Percentiles rank a stretch among this genome's conserved stretches.
These are phyloP conservation scores for Candida oleophila DNA, from an alignment of 805 yeast species.

Conservation along the genomic window DNA sequence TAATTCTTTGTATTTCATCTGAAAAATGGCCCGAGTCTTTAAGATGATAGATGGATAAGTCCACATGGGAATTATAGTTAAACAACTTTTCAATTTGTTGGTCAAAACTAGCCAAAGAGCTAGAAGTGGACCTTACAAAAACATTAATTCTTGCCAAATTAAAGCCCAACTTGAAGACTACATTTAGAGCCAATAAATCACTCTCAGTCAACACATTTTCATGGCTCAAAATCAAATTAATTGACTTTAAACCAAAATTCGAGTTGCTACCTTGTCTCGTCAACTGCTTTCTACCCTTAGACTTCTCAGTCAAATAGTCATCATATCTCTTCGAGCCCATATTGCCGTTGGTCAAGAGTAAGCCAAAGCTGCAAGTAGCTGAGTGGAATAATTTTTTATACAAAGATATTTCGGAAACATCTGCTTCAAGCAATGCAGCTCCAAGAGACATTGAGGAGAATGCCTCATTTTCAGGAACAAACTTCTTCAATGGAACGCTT, in stretches of 20 bases:
- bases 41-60: slow-evolving; percentile 12
- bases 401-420: slow-evolving; percentile 19
- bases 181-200: slow-evolving; percentile 32
- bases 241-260: slow-evolving; percentile 12
- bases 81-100: slow-evolving; percentile 12
- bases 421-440: slow-evolving; percentile 10
- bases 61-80: slow-evolving; percentile 9
- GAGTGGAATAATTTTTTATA: slow-evolving; percentile 26
- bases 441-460: slow-evolving; percentile 6
- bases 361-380: slow-evolving; percentile 30
- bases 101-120: slow-evolving; percentile 14
- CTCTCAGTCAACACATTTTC: slow-evolving; percentile 32
- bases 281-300: slow-evolving; percentile 2
- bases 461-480: slow-evolving; percentile 4
- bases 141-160: slow-evolving; percentile 16
- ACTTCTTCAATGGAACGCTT: slow-evolving; percentile 14
- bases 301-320: slow-evolving; percentile 3
- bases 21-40: slow-evolving; percentile 15
- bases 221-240: slow-evolving; percentile 30
- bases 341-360: slow-evolving; percentile 22
- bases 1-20: slow-evolving; percentile 11
- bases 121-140: slow-evolving; percentile 15
- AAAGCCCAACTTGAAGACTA: slow-evolving; percentile 21
- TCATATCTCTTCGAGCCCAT: not conserved
- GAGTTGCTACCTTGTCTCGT: slow-evolving; percentile 9